These are phyloP conservation scores for Poronia punctata DNA, from an alignment of 495 filamentous ascomycete species.

Conservation along the genomic window DNA sequence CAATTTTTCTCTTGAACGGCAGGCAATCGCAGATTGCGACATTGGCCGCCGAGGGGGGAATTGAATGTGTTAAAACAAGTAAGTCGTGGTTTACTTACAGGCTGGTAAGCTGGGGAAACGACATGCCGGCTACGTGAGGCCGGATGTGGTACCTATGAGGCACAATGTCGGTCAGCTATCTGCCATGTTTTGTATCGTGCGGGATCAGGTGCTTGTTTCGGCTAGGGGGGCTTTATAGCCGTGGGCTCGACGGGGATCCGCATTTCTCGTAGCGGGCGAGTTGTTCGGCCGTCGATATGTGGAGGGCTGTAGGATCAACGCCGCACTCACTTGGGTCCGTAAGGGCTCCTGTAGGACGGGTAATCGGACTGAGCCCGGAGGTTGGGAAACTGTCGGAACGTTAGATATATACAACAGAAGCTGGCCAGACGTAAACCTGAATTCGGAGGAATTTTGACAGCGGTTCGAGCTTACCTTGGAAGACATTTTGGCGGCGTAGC, in stretches of 20 bases:
- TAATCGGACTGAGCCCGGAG: slow-evolving; percentile 14
- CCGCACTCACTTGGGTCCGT: slow-evolving; percentile 47
- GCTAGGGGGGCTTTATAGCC: not conserved
- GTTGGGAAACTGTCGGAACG: slow-evolving; percentile 32
- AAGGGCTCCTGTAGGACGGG: slow-evolving; percentile 41
- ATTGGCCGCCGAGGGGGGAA: not conserved
- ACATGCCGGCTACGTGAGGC: slow-evolving; percentile 33
- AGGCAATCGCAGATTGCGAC: too few relatives aligned
- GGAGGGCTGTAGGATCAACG: too few relatives aligned
- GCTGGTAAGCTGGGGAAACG: slow-evolving; percentile 24
- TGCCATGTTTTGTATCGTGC: not conserved
- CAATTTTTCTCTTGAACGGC: too few relatives aligned
- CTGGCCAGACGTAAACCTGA: too few relatives aligned
- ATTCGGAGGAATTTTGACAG: not conserved
- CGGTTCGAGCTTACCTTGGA: slow-evolving; percentile 29
- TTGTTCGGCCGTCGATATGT: too few relatives aligned
- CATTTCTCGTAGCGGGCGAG: too few relatives aligned
- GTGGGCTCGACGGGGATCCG: too few relatives aligned
- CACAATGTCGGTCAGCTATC: slow-evolving; percentile 21
- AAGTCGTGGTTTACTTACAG: slow-evolving; percentile 30
- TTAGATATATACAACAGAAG: too few relatives aligned
- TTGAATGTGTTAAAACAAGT: not conserved
- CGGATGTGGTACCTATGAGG: slow-evolving; percentile 40
- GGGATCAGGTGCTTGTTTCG: too few relatives aligned
- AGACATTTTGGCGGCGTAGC: slow-evolving; percentile 31